Evolutionary conservation across 2,329 filamentous ascomycete genomes (phyloP), one percentile per base, ranked within the genome.

Genomic region (Bipolaris cookei): DNA sequence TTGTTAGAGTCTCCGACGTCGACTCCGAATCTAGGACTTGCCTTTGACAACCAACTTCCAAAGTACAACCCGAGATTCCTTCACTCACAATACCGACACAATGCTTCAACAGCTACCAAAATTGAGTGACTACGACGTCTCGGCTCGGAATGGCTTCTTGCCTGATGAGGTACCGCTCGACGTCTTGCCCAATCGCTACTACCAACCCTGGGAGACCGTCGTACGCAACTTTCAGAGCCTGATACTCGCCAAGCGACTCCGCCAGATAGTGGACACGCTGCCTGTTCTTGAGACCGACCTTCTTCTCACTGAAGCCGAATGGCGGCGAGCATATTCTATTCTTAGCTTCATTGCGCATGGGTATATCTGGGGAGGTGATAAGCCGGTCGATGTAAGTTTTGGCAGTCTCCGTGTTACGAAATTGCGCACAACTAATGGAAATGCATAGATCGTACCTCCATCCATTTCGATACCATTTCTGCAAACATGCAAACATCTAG

Each of bases 151-250:
- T 79, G 95, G 95, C 70, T 99, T 99, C 80, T 86, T 99, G 51
- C 92, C 95, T 1, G 83, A 90, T 61, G 87, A 91, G 63, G 80
- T 90, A 34, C 95, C 95, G 39, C 82, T 98, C 62, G 88, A 91
- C 60, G 81, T 86, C 53, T 86, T 99, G 13, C 90, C 92, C 8
- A 90, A 97, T 72, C 86, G 90, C 2, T 98, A 97, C 81, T 99
- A 98, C 78, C 88, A 90, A 76, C 91, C 92, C 73, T 99, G 95
- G 95, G 95, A 99, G 79, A 86, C 89, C 43, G 84, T 97, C 47
- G 86, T 89, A 32, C 85, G 88, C 65, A 97, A 97, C 71, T 83
- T 99, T 28, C 95, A 97, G 78, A 87, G 88, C 11, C 82, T 98
- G 58, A 88, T 98, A 49, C 84, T 97, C 54, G 96, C 89, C 77